These are phyloP conservation scores for Cyberlindnera petersonii DNA, from an alignment of 805 yeast genomes.

Conservation along the genomic window DNA sequence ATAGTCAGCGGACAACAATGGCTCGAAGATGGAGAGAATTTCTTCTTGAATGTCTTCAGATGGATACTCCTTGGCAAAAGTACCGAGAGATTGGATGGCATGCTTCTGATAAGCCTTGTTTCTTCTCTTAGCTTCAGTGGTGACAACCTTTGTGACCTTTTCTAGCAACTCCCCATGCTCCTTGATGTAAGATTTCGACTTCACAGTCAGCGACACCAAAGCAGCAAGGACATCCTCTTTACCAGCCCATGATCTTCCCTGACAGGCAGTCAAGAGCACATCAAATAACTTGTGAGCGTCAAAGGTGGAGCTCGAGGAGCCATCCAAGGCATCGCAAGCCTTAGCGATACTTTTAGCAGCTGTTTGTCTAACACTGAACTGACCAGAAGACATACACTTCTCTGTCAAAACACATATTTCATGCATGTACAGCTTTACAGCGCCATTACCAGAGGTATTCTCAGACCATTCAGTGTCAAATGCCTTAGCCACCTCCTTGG, in stretches of 20 bases:
- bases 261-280: slow-evolving; percentile 53
- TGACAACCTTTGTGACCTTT: slow-evolving; percentile 41
- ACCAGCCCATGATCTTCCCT: slow-evolving; percentile 86
- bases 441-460: slow-evolving; percentile 67
- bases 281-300: slow-evolving; percentile 39
- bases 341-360: slow-evolving; percentile 65
- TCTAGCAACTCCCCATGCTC: slow-evolving; percentile 31
- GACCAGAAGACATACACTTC: slow-evolving; percentile 47
- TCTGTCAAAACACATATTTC: slow-evolving; percentile 61
- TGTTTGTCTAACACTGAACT: slow-evolving; percentile 62
- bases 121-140: slow-evolving; percentile 60
- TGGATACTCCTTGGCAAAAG: slow-evolving; percentile 41
- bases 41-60: slow-evolving; percentile 30
- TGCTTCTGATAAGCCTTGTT: slow-evolving; percentile 60
- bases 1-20: slow-evolving; percentile 36
- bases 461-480: slow-evolving; percentile 76
- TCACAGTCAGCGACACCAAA: slow-evolving; percentile 52
- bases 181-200: slow-evolving; percentile 37
- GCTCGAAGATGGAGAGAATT: slow-evolving; percentile 30
- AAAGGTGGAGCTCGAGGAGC: slow-evolving; percentile 21
- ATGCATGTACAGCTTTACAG: slow-evolving; percentile 60
- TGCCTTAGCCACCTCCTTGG: slow-evolving; percentile 38
- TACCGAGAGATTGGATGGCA: slow-evolving; percentile 51
- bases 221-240: slow-evolving; percentile 76
- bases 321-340: slow-evolving; percentile 46